Evolutionary conservation across 139 green algal genomes (phyloP).

Genomic region (Mesostigma viride): DNA sequence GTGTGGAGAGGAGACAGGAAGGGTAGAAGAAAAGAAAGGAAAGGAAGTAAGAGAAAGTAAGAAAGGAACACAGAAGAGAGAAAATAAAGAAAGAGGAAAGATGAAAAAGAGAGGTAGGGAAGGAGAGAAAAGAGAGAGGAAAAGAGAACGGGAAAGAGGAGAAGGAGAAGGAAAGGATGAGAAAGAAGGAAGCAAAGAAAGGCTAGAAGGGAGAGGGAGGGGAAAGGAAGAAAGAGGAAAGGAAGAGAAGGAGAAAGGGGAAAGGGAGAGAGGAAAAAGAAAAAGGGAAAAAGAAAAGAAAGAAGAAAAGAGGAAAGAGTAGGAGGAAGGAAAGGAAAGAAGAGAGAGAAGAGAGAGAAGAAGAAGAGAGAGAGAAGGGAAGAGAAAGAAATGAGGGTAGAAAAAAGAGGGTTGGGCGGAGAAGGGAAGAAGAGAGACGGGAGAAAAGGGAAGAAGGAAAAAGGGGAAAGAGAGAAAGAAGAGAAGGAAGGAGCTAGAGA

Average conservation of each 20-base stretch:
- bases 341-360: neutral
- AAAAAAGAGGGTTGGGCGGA: neutral
- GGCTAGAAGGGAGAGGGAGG: neutral
- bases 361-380: neutral
- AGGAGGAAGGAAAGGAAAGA: neutral
- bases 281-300: neutral
- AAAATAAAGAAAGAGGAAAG: neutral
- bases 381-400: conserved; percentile 5
- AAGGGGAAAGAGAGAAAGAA: neutral
- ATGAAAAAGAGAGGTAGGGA: neutral
- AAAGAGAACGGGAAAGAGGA: conserved; percentile 2
- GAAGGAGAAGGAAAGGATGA: conserved; percentile 6
- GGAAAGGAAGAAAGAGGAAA: neutral
- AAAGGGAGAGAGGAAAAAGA: neutral
- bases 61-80: neutral
- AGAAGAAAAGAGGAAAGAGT: neutral
- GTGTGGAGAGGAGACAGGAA: neutral
- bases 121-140: neutral
- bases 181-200: neutral
- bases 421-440: neutral
- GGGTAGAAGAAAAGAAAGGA: neutral
- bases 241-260: neutral
- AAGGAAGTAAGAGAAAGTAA: neutral
- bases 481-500: neutral
- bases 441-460: neutral